Evolutionary conservation across 2,329 filamentous ascomycete genomes (phyloP), one percentile per base, ranked within the genome.

Genomic region (Aspergillus sclerotialis): DNA sequence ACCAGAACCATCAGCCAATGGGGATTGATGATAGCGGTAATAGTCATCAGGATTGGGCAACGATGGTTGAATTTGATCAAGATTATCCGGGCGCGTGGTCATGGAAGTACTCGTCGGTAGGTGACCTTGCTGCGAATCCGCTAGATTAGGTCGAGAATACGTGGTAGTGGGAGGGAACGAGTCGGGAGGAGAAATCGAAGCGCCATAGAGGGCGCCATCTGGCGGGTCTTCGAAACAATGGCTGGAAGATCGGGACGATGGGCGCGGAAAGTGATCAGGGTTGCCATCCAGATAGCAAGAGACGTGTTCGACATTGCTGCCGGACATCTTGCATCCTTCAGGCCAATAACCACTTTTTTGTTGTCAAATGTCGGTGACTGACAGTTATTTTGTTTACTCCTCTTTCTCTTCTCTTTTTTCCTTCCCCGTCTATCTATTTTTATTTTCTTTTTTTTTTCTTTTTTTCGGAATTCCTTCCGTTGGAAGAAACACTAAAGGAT

Each of bases 41-140:
- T 69, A 73, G 13, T 72, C 69, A 54, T 69, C 67, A 24, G 69
- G 70, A 46, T 70, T 65, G 28, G 62, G 57, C 16, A 60, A 64
- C 11, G 49, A 42, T 36, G 45, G 48, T 29, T 35, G 42, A 31
- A 36, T 32, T 16, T 32, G 29, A 27, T 32, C 38, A 31, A 40
- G 37, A 32, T 44, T 48, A 38, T 53, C 53, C 32, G 39, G 48
- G n/a, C n/a, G n/a, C n/a, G n/a, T n/a, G n/a, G n/a, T n/a, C n/a
- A n/a, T n/a, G n/a, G n/a, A n/a, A n/a, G n/a, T n/a, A n/a, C n/a
- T n/a, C n/a, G n/a, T n/a, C n/a, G n/a, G n/a, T n/a, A n/a, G n/a
- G 10, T 10, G 10, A 23, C 7, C 6, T 23, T 23, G 19, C 19
- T 45, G 41, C 34, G 38, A 42, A 33, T 17, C 37, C 47, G 44